Conservation (phyloP, 306 rosid species). For the Gastrolobium villosum region DNA sequence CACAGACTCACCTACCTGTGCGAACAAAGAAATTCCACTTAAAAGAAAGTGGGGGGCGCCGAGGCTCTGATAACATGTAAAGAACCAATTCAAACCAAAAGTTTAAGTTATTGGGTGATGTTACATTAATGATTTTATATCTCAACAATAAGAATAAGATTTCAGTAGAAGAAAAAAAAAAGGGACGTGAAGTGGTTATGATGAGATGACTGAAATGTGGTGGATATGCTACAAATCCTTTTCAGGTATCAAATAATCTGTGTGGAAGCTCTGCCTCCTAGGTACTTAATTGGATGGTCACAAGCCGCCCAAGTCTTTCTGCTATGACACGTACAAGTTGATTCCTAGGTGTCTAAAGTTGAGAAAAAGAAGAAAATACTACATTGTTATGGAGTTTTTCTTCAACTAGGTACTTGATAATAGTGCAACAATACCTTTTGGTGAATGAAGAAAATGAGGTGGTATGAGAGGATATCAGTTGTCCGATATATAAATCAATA, state of each 20-base stretch:
- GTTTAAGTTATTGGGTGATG: too few relatives aligned
- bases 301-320: constrained; percentile 42
- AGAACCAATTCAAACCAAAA: too few relatives aligned
- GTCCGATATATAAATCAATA: too few relatives aligned
- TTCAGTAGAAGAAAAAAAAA: not conserved
- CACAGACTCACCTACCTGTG: too few relatives aligned
- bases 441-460: too few relatives aligned
- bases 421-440: too few relatives aligned
- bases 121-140: too few relatives aligned
- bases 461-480: too few relatives aligned
- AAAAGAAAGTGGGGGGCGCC: too few relatives aligned
- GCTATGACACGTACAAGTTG: constrained; percentile 16
- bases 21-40: too few relatives aligned
- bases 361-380: not conserved
- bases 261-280: not conserved
- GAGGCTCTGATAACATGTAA: too few relatives aligned
- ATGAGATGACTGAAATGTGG: constrained; percentile 14
- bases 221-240: constrained; percentile 15
- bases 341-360: not conserved
- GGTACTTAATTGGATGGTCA: not conserved
- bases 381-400: not conserved
- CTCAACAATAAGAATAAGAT: not conserved
- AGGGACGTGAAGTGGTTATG: not conserved
- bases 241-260: not conserved
- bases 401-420: not conserved